These are phyloP conservation scores for Arabidopsis thaliana DNA, from an alignment of 345 rosid species.

Conservation along the genomic window DNA sequence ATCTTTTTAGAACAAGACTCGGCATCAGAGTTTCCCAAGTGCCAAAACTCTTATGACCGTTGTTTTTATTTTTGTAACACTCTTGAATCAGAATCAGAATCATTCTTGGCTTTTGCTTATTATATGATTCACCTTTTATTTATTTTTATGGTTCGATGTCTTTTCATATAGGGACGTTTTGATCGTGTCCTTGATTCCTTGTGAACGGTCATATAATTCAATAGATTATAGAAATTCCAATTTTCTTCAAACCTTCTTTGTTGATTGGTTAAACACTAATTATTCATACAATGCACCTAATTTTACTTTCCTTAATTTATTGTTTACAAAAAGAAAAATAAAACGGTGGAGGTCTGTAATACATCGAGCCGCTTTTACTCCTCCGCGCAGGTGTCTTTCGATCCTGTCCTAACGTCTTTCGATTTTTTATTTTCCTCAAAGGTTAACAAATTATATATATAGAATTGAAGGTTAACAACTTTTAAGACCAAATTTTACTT, in stretches of 20 bases:
- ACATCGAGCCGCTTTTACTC: slow-evolving; percentile 32
- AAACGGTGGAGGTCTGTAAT: slow-evolving; percentile 18
- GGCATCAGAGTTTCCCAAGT: slow-evolving; percentile 25
- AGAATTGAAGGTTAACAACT: no score
- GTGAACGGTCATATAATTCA: slow-evolving; percentile 31
- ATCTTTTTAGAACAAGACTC: slow-evolving; percentile 25
- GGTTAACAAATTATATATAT: background rate
- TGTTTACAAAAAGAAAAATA: background rate
- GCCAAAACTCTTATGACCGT: slow-evolving; percentile 40
- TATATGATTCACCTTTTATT: slow-evolving; percentile 16
- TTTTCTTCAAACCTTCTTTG: slow-evolving; percentile 6
- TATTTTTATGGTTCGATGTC: slow-evolving; percentile 25
- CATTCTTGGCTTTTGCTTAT: slow-evolving; percentile 38
- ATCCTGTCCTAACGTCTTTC: background rate
- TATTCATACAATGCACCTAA: slow-evolving; percentile 13
- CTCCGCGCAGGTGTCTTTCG: slow-evolving; percentile 3
- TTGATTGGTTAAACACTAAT: slow-evolving; percentile 30
- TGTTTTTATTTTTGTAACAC: slow-evolving; percentile 32
- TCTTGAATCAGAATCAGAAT: slow-evolving; percentile 40
- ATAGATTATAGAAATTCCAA: background rate
- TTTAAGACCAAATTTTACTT: slow-evolving; percentile 1
- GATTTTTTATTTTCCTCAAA: background rate
- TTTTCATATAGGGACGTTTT: slow-evolving; percentile 27
- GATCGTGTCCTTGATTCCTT: slow-evolving; percentile 31
- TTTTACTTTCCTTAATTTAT: background rate